Conservation (phyloP, 768 basidiomycete genomes). For the Pisolithus albus region DNA sequence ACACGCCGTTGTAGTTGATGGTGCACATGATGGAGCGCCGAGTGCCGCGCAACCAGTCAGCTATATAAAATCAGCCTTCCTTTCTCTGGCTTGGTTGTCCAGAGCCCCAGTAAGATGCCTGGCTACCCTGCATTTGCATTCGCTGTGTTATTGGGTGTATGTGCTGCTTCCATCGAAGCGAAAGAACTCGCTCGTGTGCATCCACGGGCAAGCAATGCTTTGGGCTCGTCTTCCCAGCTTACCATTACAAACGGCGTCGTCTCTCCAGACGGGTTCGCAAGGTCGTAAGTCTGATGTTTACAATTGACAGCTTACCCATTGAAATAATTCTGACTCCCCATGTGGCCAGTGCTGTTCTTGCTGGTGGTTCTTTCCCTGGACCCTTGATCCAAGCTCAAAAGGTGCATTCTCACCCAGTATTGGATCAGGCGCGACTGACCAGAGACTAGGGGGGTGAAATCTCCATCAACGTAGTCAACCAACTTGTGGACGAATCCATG, state of each 20-base stretch:
- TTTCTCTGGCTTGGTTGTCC: background rate
- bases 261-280: slow-evolving; percentile 42
- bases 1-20: too few species aligned
- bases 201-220: background rate
- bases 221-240: background rate
- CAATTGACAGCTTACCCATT: background rate
- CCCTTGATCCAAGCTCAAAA: slow-evolving; percentile 37
- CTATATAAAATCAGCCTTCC: too few species aligned
- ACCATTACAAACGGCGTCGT: background rate
- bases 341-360: slow-evolving; percentile 20
- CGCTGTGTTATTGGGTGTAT: background rate
- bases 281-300: slow-evolving; percentile 29
- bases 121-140: background rate
- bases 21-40: too few species aligned
- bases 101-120: background rate
- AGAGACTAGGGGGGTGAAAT: slow-evolving; percentile 33
- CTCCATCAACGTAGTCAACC: slow-evolving; percentile 40
- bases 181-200: too few species aligned
- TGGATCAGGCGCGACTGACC: background rate
- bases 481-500: slow-evolving; percentile 42
- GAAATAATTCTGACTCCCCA: background rate
- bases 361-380: slow-evolving; percentile 41
- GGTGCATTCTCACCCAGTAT: slow-evolving; percentile 1
- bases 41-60: too few species aligned
- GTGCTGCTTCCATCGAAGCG: too few species aligned